Base-by-base conservation (phyloP, 1,284 basidiomycete species). In the Boletus smithii region DNA sequence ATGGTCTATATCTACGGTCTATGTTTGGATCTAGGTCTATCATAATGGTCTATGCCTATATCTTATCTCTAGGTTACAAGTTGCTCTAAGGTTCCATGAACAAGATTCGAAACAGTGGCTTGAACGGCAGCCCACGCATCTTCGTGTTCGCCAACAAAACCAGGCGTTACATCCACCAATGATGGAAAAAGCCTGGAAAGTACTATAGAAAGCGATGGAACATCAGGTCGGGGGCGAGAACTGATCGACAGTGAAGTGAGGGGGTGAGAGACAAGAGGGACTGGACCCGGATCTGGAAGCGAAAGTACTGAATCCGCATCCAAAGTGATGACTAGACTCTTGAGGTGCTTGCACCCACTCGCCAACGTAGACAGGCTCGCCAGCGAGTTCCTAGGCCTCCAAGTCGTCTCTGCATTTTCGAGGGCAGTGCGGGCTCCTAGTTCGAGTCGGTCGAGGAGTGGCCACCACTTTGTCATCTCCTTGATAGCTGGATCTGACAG, bases 381-480 rank as follows among this genome's bases (percentile, higher is more conserved):
- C 13, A 69, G 52, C 6, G 74, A 76, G 46, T 68, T 55, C 30
- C 57, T 64, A 6, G 67, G 60, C 7, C 48, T 54, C 60, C 63
- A 65, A 17, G 44, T 46, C n/a, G 50, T 45, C n/a, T 54, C 53
- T 11, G 24, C 41, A 16, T 56, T 59, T 38, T 64, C 58, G 31
- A 61, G 54, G 5, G 61, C 62, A 24, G 57, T 56, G 3, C 61
- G 45, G 2, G 63, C 58, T 2, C 75, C 75, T 4, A 80, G 56
- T 50, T 77, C 68, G 36, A 81, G 69, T 44, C 69, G 63, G 26
- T 67, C 59, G 14, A 81, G 64, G 26, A 57, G 45, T 13, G 74
- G 75, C 75, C 74, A 76, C 71, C 72, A 77, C n/a, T 49, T 58
- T 10, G 67, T 55, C 42, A 79, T 55, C 40, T 63, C 58, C 30